Evolutionary conservation across 306 rosid species (phyloP).

Genomic region (Gillenia trifoliata): DNA sequence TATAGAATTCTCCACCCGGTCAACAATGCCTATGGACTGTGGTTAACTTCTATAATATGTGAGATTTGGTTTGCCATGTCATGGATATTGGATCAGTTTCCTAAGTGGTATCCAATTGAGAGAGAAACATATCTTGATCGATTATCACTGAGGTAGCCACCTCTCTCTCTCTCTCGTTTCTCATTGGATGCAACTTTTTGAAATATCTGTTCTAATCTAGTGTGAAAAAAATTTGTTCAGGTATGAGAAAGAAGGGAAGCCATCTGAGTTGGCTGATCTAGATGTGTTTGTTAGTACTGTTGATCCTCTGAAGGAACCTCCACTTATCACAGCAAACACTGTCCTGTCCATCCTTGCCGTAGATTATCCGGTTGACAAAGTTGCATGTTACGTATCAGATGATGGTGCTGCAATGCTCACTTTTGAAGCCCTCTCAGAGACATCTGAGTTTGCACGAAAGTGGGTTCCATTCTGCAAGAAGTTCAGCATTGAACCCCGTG

Average conservation of each 20-base stretch:
- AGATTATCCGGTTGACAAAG: slow-evolving; percentile 86
- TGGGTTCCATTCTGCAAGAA: slow-evolving; percentile 98
- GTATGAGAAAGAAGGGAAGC: slow-evolving; percentile 88
- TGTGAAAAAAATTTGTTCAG: slow-evolving; percentile 24
- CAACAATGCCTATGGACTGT: slow-evolving; percentile 62
- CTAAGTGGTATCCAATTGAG: slow-evolving; percentile 77
- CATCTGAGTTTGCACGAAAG: slow-evolving; percentile 90
- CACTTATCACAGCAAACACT: slow-evolving; percentile 90
- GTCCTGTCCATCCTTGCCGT: slow-evolving; percentile 88
- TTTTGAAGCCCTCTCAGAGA: slow-evolving; percentile 90
- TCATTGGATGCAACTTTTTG: background rate
- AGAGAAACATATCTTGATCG: slow-evolving; percentile 96
- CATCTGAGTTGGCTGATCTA: slow-evolving; percentile 65
- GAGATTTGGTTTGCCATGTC: slow-evolving; percentile 94
- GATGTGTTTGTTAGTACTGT: slow-evolving; percentile 92
- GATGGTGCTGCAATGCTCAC: slow-evolving; percentile 98
- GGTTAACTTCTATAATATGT: slow-evolving; percentile 90
- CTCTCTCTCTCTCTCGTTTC: background rate
- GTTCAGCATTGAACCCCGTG: slow-evolving; percentile 75
- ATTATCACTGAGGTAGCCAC: slow-evolving; percentile 58
- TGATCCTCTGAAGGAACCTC: slow-evolving; percentile 93
- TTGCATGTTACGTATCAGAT: slow-evolving; percentile 87
- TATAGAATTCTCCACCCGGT: slow-evolving; percentile 91
- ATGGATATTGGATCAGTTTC: slow-evolving; percentile 92
- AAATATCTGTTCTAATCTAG: background rate